phyloP scores from a whole-genome alignment of 768 basidiomycete genomes.

The Suillus occidentalis region DNA sequence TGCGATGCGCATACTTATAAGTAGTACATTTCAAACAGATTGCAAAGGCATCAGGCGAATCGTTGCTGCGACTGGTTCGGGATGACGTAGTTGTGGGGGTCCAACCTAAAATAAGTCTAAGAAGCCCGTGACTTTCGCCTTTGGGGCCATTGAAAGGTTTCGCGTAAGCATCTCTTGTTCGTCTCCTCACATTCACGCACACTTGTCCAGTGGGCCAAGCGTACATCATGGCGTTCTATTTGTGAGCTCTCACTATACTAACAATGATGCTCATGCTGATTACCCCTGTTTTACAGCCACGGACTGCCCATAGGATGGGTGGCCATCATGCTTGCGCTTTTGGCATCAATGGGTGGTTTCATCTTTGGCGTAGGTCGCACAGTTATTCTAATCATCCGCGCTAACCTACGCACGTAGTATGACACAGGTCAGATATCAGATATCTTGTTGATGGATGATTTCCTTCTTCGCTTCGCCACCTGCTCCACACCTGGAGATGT shows the following conservation, averaged over 20 bases:
- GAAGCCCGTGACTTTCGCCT: neutral
- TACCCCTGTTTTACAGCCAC: conserved; percentile 36
- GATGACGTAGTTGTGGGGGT: neutral
- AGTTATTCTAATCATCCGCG: neutral
- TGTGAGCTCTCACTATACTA: conserved; percentile 14
- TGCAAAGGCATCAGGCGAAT: no score
- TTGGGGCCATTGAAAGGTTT: neutral
- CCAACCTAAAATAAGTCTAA: neutral
- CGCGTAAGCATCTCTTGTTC: neutral
- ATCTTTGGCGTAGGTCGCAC: conserved; percentile 47
- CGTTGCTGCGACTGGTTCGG: neutral
- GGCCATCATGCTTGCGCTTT: conserved; percentile 62
- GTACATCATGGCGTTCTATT: conserved; percentile 16
- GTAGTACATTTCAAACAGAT: no score
- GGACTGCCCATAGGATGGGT: conserved; percentile 62
- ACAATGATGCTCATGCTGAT: neutral
- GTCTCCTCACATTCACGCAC: neutral
- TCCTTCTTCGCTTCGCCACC: conserved; percentile 59
- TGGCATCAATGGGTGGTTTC: conserved; percentile 74
- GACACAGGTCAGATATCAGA: conserved; percentile 80
- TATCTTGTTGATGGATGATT: conserved; percentile 72
- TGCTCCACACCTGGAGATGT: conserved; percentile 42
- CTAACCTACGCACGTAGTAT: conserved; percentile 36
- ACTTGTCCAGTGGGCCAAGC: neutral
- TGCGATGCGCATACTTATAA: no score